These are phyloP conservation scores for Prunus dulcis DNA, from an alignment of 306 rosid genomes.

Conservation along the genomic window DNA sequence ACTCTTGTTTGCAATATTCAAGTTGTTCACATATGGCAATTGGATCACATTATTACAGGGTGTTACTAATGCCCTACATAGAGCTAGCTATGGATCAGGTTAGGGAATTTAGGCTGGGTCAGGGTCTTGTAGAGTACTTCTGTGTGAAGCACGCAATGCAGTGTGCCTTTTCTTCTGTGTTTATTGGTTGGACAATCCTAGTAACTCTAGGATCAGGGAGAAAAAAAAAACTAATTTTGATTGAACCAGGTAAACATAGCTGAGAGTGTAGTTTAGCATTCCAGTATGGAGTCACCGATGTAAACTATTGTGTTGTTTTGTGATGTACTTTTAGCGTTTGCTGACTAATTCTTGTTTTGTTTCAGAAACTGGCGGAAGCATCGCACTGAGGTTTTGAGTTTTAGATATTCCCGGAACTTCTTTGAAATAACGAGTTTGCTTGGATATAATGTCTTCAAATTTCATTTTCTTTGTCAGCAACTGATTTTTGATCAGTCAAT, in stretches of 20 bases:
- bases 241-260: not conserved
- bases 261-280: not conserved
- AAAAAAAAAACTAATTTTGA: not conserved
- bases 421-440: conserved; percentile 47
- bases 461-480: conserved; percentile 31
- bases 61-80: not conserved
- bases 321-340: conserved; percentile 8
- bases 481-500: conserved; percentile 30
- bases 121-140: not conserved
- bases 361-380: conserved; percentile 67
- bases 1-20: not conserved
- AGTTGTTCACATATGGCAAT: not conserved
- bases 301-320: conserved; percentile 2
- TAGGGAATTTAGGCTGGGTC: not conserved
- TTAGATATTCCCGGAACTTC: conserved; percentile 22
- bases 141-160: not conserved
- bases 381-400: conserved; percentile 40
- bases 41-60: not conserved
- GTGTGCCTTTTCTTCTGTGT: not conserved
- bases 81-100: not conserved
- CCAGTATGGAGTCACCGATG: not conserved
- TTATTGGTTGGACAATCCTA: not conserved
- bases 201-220: not conserved
- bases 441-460: conserved; percentile 30
- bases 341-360: conserved; percentile 25